phyloP scores from a whole-genome alignment of 371 early-diverging fungal genomes.

The Circinella minor region DNA sequence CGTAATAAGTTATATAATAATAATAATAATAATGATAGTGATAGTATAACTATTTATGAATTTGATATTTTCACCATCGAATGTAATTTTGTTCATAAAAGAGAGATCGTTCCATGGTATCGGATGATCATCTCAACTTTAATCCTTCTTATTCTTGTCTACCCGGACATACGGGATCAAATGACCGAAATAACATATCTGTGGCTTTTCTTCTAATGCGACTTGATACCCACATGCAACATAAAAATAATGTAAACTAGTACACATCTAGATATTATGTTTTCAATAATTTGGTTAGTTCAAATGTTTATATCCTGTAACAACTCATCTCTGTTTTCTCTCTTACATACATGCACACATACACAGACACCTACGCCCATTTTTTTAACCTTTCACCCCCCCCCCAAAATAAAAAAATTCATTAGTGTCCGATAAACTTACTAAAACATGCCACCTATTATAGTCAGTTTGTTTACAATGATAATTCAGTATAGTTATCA shows the following conservation, averaged over 20 bases:
- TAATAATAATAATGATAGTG: not conserved
- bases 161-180: constrained; percentile 33
- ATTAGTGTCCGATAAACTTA: constrained; percentile 14
- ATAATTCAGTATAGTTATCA: too few relatives aligned
- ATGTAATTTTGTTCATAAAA: not conserved
- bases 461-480: too few relatives aligned
- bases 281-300: not conserved
- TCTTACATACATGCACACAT: too few relatives aligned
- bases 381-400: too few relatives aligned
- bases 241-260: constrained; percentile 45
- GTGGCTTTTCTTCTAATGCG: constrained; percentile 9
- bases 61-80: too few relatives aligned
- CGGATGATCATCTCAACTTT: constrained; percentile 11
- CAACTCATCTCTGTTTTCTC: not conserved
- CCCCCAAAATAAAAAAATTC: too few relatives aligned
- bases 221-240: constrained; percentile 39
- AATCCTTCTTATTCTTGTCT: constrained; percentile 13
- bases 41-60: not conserved
- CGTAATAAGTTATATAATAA: too few relatives aligned
- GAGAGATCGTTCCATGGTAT: constrained; percentile 9
- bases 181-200: constrained; percentile 25
- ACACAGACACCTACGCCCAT: too few relatives aligned
- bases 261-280: constrained; percentile 33
- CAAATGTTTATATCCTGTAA: not conserved
- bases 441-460: constrained; percentile 46